Conservation (phyloP, 768 basidiomycete species). For the Paxillus ammoniavirescens region DNA sequence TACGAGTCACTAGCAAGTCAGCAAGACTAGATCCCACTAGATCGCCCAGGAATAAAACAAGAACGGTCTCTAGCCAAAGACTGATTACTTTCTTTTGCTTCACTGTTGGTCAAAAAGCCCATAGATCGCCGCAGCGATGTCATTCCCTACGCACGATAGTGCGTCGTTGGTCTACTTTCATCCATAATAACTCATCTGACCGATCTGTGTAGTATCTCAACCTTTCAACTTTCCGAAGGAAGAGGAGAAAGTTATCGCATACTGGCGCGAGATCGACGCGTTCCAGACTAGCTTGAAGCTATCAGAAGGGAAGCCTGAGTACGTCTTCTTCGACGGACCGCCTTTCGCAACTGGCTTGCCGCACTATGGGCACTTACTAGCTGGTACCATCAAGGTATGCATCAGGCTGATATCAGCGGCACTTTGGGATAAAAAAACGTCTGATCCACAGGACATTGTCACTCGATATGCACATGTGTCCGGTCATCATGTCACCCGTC, state of each 20-base stretch:
- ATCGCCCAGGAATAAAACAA: too few relatives aligned
- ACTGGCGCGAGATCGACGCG: conserved; percentile 97
- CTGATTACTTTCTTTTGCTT: background rate
- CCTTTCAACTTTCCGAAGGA: conserved; percentile 84
- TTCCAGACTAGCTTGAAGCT: conserved; percentile 93
- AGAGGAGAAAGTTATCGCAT: conserved; percentile 86
- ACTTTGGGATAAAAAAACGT: background rate
- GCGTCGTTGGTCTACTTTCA: conserved; percentile 24
- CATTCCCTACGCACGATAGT: conserved; percentile 75
- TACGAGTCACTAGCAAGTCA: too few relatives aligned
- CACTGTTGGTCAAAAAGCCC: background rate
- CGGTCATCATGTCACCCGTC: conserved; percentile 87
- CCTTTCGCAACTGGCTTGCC: conserved; percentile 97
- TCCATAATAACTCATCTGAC: conserved; percentile 7
- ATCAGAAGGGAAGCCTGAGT: conserved; percentile 87
- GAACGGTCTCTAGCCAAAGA: too few relatives aligned
- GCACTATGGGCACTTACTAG: conserved; percentile 92
- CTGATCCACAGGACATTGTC: conserved; percentile 78
- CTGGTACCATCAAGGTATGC: conserved; percentile 88
- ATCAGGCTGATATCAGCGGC: conserved; percentile 2
- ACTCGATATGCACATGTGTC: conserved; percentile 94
- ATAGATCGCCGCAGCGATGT: conserved; percentile 39
- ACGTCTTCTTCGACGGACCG: conserved; percentile 95
- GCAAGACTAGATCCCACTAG: too few relatives aligned
- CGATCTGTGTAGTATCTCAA: conserved; percentile 53